Evolutionary conservation across 1,284 basidiomycete species (phyloP), one percentile per base, ranked within the genome.

Genomic region (Leccinum pachyderme): DNA sequence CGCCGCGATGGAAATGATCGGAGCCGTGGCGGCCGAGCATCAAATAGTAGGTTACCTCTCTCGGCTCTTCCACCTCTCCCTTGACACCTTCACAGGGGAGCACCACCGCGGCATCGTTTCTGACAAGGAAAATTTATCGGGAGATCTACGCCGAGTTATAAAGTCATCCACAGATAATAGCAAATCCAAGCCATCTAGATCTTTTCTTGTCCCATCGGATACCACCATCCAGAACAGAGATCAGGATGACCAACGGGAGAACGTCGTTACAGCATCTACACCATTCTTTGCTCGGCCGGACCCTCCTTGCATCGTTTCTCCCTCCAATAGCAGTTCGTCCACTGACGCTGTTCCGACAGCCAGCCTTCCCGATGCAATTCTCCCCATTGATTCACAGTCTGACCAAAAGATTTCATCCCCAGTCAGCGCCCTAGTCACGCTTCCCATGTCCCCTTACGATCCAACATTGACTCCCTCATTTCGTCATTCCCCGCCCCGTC

Each of bases 401-500:
- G 57, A 70, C 29, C 55, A 35, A 37, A 54, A 44, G 32, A 49
- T 43, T 7, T 56, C 61, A 49, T 63, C 59, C 39, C 71, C 72
- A 2, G 52, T 49, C 28, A 35, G 46, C 33, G 56, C 52, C 4
- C 56, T 58, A 24, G 46, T 56, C 37, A 63, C 76, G 31, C 73
- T 84, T 47, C 82, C 84, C 7, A 75, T 81, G 58, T 87, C 87
- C 1, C 87, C 87, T 2, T 89, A 89, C 57, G 80, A 90, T 63
- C 87, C 87, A 33, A 76, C 81, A 9, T 72, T 80, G 31, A 89
- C 87, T 0, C 87, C 87, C 0, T 80, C 86, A 5, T 89, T 89
- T 70, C 82, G 84, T 43, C 87, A 89, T 65, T 88, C 86, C 7
- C 84, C 87, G 11, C 80, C 83, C 0, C 84, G 80, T 7, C 77